A percentile compares a stretch with the other conserved stretches of the same genome.
Conservation (phyloP, 1,284 basidiomycete genomes). For the Microbotryum silenes-acaulis region DNA sequence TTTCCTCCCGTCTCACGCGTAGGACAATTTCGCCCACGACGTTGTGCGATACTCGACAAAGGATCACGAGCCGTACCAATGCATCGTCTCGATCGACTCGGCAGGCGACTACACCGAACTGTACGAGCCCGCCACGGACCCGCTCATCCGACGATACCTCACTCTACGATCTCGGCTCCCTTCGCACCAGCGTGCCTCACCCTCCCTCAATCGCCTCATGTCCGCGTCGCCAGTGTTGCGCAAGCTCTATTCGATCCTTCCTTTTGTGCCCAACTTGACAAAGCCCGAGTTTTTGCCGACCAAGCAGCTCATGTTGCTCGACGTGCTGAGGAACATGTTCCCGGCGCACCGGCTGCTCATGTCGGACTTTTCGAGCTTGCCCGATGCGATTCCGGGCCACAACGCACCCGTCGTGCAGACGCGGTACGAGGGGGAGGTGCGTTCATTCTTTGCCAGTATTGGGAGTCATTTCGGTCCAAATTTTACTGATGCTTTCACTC, state of each 20-base stretch:
- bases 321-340: constrained; percentile 73
- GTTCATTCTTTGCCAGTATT: constrained; percentile 7
- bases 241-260: constrained; percentile 58
- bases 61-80: constrained; percentile 69
- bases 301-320: constrained; percentile 75
- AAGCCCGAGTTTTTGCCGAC: constrained; percentile 89
- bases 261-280: constrained; percentile 87
- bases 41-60: constrained; percentile 78
- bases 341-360: constrained; percentile 85
- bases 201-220: constrained; percentile 33
- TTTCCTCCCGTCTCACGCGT: constrained; percentile 9
- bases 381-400: constrained; percentile 73
- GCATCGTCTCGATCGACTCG: constrained; percentile 69
- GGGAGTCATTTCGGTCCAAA: too few species aligned
- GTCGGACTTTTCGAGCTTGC: constrained; percentile 83
- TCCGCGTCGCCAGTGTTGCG: constrained; percentile 47
- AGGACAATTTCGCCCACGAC: constrained; percentile 98
- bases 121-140: constrained; percentile 78
- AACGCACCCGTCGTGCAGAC: constrained; percentile 97
- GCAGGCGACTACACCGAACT: constrained; percentile 77
- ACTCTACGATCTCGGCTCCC: constrained; percentile 48
- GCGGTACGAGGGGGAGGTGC: constrained; percentile 66
- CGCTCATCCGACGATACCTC: constrained; percentile 63
- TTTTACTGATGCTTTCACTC: background rate
- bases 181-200: constrained; percentile 53